Evolutionary conservation across 192 early-diverging fungal species (phyloP).

Genomic region (Haplosporangium gracile): DNA sequence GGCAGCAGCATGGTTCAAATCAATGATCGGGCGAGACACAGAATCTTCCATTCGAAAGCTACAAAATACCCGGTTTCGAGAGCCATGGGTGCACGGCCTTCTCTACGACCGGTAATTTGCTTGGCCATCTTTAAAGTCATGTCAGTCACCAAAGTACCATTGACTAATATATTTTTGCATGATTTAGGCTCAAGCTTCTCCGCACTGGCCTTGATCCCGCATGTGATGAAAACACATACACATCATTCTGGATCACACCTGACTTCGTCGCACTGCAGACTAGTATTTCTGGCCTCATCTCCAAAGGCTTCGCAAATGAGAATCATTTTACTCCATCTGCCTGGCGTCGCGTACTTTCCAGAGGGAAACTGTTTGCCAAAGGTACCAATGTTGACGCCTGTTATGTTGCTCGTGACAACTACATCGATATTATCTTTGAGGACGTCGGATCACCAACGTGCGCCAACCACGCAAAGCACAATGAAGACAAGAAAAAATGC

Average conservation of each 20-base stretch:
- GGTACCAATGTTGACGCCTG: slow-evolving; percentile 10
- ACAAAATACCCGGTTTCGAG: slow-evolving; percentile 9
- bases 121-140: not conserved
- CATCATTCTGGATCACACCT: slow-evolving; percentile 8
- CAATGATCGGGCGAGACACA: slow-evolving; percentile 16
- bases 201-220: not conserved
- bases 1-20: slow-evolving; percentile 13
- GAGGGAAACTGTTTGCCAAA: not conserved
- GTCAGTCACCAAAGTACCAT: not conserved
- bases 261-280: slow-evolving; percentile 16
- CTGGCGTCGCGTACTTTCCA: not conserved
- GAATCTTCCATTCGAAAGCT: slow-evolving; percentile 20
- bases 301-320: not conserved
- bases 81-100: slow-evolving; percentile 24
- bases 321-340: slow-evolving; percentile 8
- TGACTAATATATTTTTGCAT: too few species aligned
- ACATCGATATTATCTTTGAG: slow-evolving; percentile 18
- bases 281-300: slow-evolving; percentile 6
- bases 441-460: slow-evolving; percentile 8
- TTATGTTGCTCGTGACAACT: not conserved
- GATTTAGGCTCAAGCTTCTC: slow-evolving; percentile 13
- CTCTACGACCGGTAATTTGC: slow-evolving; percentile 32
- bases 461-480: slow-evolving; percentile 16
- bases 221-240: slow-evolving; percentile 13
- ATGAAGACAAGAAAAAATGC: slow-evolving; percentile 24